These are phyloP conservation scores for Solanum lignicaule DNA, from an alignment of 257 asterid genomes.

Conservation along the genomic window DNA sequence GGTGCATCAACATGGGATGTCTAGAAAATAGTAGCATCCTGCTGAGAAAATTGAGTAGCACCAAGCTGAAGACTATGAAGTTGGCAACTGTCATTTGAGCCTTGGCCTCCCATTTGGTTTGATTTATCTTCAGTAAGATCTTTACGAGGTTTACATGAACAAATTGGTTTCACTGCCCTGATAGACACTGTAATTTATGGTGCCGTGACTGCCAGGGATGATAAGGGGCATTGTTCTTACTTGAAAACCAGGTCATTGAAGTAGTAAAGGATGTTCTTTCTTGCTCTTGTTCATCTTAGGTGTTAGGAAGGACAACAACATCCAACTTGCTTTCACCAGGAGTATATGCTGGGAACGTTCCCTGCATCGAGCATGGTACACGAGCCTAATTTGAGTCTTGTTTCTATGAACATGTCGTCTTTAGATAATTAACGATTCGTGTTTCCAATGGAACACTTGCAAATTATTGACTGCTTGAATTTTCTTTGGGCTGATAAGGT, in stretches of 20 bases:
- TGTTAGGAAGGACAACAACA: too few species aligned
- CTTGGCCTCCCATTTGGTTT: neutral
- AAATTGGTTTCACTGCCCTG: neutral
- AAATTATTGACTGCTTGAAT: neutral
- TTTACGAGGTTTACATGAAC: neutral
- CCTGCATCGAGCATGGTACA: neutral
- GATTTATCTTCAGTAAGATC: neutral
- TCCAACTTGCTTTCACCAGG: neutral
- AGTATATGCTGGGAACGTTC: neutral
- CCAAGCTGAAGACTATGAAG: neutral
- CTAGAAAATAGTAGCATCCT: neutral
- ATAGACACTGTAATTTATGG: too few species aligned
- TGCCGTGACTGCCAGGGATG: neutral
- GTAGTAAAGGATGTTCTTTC: neutral
- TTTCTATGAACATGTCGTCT: neutral
- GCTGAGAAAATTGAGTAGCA: neutral
- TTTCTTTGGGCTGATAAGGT: neutral
- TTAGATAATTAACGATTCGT: neutral
- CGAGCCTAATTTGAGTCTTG: neutral
- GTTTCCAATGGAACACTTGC: neutral
- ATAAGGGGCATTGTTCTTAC: neutral
- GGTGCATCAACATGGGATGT: constrained; percentile 80
- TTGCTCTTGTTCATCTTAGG: neutral
- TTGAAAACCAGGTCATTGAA: neutral
- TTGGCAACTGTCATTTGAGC: neutral